Conservation (phyloP, 1,284 basidiomycete species). For the Pholiota adiposa region DNA sequence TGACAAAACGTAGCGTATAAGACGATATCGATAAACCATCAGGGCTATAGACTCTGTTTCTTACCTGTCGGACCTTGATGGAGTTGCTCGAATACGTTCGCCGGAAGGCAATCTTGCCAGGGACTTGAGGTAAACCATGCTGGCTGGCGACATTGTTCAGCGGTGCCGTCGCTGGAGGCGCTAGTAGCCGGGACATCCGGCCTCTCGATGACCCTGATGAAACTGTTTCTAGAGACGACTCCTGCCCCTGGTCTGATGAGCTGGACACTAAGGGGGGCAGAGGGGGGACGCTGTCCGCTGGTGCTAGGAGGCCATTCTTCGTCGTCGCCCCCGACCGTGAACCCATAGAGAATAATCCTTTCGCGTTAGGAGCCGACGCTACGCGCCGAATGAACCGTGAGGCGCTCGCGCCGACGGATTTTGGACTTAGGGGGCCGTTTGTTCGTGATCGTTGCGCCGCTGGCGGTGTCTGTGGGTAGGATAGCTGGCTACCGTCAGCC, state of each 20-base stretch:
- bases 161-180: constrained; percentile 31
- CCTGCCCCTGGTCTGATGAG: constrained; percentile 60
- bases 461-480: constrained; percentile 39
- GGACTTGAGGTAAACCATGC: constrained; percentile 47
- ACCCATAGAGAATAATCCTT: constrained; percentile 77
- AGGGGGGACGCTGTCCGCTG: constrained; percentile 58
- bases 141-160: constrained; percentile 44
- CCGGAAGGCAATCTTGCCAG: constrained; percentile 79
- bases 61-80: constrained; percentile 90
- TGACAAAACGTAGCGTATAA: constrained; percentile 35
- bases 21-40: constrained; percentile 14
- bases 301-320: constrained; percentile 80
- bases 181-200: constrained; percentile 38
- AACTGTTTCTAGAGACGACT: constrained; percentile 74
- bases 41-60: constrained; percentile 26
- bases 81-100: constrained; percentile 97
- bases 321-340: constrained; percentile 59
- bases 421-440: constrained; percentile 57
- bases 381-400: constrained; percentile 91
- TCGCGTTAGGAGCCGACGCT: constrained; percentile 95
- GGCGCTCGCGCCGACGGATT: constrained; percentile 68
- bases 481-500: constrained; percentile 37
- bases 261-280: constrained; percentile 49
- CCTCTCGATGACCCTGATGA: constrained; percentile 72
- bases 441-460: constrained; percentile 40